A percentile compares a stretch with the other conserved stretches of the same genome.
Evolutionary conservation across 441 rosid genomes (phyloP).

Genomic region (Manihot esculenta): DNA sequence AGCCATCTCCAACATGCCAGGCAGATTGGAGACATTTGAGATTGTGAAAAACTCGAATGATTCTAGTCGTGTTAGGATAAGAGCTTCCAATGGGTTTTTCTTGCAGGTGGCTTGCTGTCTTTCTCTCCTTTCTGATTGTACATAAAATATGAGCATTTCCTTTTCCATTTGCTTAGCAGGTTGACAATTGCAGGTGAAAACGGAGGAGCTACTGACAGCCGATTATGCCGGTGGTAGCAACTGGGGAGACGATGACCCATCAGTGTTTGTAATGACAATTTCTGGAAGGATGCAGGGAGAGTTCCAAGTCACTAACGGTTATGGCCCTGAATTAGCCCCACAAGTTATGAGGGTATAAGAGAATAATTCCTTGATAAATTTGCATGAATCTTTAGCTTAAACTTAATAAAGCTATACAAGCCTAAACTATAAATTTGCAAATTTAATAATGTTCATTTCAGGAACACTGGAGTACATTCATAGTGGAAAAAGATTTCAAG

Average conservation of each 20-base stretch:
- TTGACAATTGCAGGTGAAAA: conserved; percentile 28
- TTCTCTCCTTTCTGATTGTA: background rate
- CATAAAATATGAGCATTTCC: background rate
- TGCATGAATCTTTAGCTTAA: background rate
- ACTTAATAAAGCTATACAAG: too few relatives aligned
- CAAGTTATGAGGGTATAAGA: conserved; percentile 44
- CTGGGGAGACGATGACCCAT: conserved; percentile 45
- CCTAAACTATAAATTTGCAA: background rate
- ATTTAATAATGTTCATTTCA: conserved; percentile 12
- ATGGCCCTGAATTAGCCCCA: conserved; percentile 46
- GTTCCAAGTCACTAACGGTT: conserved; percentile 12
- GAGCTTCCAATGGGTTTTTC: conserved; percentile 48
- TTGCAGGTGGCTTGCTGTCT: conserved; percentile 26
- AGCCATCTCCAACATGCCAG: conserved; percentile 28
- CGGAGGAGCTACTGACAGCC: conserved; percentile 50
- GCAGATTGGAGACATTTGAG: conserved; percentile 34
- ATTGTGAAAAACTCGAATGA: conserved; percentile 34
- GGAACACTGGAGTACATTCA: conserved; percentile 57
- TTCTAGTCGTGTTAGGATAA: conserved; percentile 38
- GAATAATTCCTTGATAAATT: background rate
- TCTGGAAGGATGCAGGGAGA: conserved; percentile 28
- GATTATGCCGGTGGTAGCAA: conserved; percentile 17
- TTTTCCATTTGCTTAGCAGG: too few relatives aligned
- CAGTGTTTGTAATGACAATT: conserved; percentile 38
- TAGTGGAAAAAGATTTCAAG: conserved; percentile 55